A percentile compares a stretch with the other conserved stretches of the same genome.
Conservation (phyloP, 768 basidiomycete genomes). For the Termitomyces sp. region DNA sequence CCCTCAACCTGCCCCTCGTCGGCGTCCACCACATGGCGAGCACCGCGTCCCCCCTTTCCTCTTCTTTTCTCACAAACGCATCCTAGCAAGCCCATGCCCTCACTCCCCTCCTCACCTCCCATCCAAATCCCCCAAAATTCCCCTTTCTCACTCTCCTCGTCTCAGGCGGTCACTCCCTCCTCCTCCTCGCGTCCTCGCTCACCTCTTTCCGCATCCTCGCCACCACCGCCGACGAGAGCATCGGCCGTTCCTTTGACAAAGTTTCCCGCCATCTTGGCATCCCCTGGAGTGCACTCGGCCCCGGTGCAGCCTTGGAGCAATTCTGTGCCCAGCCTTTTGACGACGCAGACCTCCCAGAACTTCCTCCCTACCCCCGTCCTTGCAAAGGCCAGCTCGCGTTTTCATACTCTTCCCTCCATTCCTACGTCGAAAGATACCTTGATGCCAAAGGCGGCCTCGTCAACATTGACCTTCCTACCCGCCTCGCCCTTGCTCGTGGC, state of each 20-base stretch:
- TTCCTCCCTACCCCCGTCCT: constrained; percentile 41
- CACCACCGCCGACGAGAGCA: constrained; percentile 67
- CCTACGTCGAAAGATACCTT: constrained; percentile 59
- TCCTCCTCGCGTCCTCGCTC: constrained; percentile 65
- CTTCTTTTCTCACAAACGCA: not conserved
- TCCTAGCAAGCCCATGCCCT: constrained; percentile 89
- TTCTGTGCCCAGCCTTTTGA: constrained; percentile 43
- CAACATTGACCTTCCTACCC: constrained; percentile 32
- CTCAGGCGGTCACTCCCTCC: constrained; percentile 92
- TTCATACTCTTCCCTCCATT: constrained; percentile 78
- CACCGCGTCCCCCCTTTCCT: not conserved
- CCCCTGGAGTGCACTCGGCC: constrained; percentile 56
- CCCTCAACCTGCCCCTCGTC: constrained; percentile 70
- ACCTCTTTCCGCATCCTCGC: constrained; percentile 65
- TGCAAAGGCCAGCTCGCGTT: constrained; percentile 57
- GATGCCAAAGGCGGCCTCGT: constrained; percentile 35
- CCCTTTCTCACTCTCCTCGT: constrained; percentile 88
- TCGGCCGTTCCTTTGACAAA: constrained; percentile 84
- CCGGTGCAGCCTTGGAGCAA: constrained; percentile 77
- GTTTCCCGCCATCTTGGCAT: constrained; percentile 67
- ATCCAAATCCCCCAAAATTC: constrained; percentile 46
- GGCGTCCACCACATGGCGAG: constrained; percentile 95
- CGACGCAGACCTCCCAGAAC: constrained; percentile 20
- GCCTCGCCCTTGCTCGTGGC: constrained; percentile 51
- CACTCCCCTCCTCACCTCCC: constrained; percentile 67